Base-by-base conservation (phyloP, 1,139 yeast species). In the Suhomyces wounanorum region DNA sequence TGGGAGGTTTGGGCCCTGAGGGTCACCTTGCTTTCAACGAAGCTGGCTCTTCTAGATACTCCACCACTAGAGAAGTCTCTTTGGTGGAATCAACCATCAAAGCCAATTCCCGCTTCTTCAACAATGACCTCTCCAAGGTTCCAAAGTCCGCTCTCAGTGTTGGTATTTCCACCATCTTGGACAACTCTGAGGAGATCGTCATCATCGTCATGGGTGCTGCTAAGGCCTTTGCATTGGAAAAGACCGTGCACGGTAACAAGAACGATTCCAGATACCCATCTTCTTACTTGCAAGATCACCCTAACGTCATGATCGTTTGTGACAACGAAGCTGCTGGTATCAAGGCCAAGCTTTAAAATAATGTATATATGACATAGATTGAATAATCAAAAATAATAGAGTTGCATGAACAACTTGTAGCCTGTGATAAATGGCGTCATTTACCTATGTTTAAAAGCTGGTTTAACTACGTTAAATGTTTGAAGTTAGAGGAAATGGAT, bases 1-100 rank as follows among this genome's bases (percentile, higher is more conserved):
- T 83, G 63, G 87, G 87, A 11, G 87, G 87, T 1, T 70, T 83
- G 60, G 87, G 87, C 3, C 82, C 85, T 21, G 84, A 83, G 61
- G 87, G 87, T 35, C 87, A 83, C 62, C 72, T 83, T 62, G 87
- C 87, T 1, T 83, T 83, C 62, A 83, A 83, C 63, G 87, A 83
- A 64, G 73, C 80, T 17, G 87, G 87, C 10, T 79, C 84, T 8
- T 45, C 73, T 3, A 70, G 82, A 53, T 63, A 68, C 52, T 76
- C 82, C 8, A 64, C 55, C 17, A 83, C 87, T 1, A 70, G 87
- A 56, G 68, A 69, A 55, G 83, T 83, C 30, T 61, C 67, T 3
- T 71, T 83, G 53, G 87, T 78, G 10, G 70, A 73, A 47, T 73
- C 81, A 31, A 83, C 87, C 17, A 78, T 83, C 46, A 65, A 70